These are phyloP conservation scores for Exophiala spinifera DNA, from an alignment of 2,329 filamentous ascomycete genomes.

Conservation along the genomic window DNA sequence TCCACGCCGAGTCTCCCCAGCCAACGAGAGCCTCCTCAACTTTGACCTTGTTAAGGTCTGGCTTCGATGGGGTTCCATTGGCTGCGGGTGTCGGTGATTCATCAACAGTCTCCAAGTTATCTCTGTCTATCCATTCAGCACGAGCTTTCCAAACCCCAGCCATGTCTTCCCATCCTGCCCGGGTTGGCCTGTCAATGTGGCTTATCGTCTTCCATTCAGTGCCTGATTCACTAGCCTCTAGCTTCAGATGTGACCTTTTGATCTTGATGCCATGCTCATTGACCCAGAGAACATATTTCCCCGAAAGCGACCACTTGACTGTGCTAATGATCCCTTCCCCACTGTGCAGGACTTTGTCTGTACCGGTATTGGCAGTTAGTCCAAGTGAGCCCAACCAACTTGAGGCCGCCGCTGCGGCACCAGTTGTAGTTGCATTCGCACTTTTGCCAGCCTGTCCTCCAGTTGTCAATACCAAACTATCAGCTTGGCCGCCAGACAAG, in stretches of 20 bases:
- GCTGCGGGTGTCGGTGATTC: constrained; percentile 42
- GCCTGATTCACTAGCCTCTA: constrained; percentile 73
- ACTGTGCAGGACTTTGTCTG: constrained; percentile 81
- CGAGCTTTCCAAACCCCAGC: constrained; percentile 90
- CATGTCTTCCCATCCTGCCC: constrained; percentile 92
- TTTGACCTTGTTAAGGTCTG: constrained; percentile 41
- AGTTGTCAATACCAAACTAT: constrained; percentile 79
- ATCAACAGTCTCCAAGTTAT: constrained; percentile 71
- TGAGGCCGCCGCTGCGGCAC: constrained; percentile 77
- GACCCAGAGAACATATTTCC: constrained; percentile 89
- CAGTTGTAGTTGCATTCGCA: constrained; percentile 80
- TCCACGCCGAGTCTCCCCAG: constrained; percentile 95
- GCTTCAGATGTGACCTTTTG: constrained; percentile 82
- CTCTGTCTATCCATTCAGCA: constrained; percentile 88
- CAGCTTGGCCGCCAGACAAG: constrained; percentile 83
- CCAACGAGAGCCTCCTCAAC: constrained; percentile 83
- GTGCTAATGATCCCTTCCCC: constrained; percentile 88
- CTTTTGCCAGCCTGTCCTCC: constrained; percentile 77
- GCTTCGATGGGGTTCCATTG: constrained; percentile 38
- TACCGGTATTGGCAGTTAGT: constrained; percentile 71
- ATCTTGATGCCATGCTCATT: constrained; percentile 98
- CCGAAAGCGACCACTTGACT: constrained; percentile 92
- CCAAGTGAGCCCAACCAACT: constrained; percentile 91
- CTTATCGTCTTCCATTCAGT: constrained; percentile 92
- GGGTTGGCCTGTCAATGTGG: constrained; percentile 84